These are phyloP conservation scores for Hypoxylon trugodes DNA, from an alignment of 495 filamentous ascomycete species.

Conservation along the genomic window DNA sequence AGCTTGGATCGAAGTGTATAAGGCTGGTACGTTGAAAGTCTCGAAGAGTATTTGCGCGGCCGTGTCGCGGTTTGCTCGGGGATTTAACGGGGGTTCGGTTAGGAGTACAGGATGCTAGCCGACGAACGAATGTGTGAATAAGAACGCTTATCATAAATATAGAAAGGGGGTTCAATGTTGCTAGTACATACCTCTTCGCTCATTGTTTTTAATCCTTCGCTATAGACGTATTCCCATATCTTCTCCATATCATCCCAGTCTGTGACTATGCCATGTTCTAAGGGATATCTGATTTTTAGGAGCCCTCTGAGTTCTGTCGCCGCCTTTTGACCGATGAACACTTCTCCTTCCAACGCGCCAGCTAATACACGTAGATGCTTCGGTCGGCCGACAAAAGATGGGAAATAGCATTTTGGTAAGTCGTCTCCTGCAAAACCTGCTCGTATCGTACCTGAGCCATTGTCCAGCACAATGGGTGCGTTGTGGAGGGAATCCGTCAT, in stretches of 20 bases:
- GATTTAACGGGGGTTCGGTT: constrained; percentile 96
- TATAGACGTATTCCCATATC: constrained; percentile 85
- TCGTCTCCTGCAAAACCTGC: constrained; percentile 98
- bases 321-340: constrained; percentile 94
- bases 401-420: constrained; percentile 93
- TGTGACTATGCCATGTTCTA: constrained; percentile 98
- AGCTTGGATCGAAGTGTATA: constrained; percentile 97
- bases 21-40: constrained; percentile 96
- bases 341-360: constrained; percentile 93
- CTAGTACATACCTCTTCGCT: constrained; percentile 86
- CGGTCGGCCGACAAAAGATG: constrained; percentile 96
- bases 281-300: constrained; percentile 92
- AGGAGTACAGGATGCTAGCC: constrained; percentile 89
- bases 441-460: constrained; percentile 96
- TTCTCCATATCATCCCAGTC: constrained; percentile 99
- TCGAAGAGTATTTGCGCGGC: constrained; percentile 99
- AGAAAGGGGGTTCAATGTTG: constrained; percentile 34
- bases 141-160: not conserved
- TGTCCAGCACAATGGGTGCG: constrained; percentile 98
- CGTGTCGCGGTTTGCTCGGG: constrained; percentile 92
- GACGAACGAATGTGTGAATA: not conserved
- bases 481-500: constrained; percentile 93
- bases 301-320: constrained; percentile 89
- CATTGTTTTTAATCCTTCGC: constrained; percentile 82
- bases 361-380: constrained; percentile 97